These are phyloP conservation scores for Gossypium thurberi DNA, from an alignment of 345 rosid genomes.

Conservation along the genomic window DNA sequence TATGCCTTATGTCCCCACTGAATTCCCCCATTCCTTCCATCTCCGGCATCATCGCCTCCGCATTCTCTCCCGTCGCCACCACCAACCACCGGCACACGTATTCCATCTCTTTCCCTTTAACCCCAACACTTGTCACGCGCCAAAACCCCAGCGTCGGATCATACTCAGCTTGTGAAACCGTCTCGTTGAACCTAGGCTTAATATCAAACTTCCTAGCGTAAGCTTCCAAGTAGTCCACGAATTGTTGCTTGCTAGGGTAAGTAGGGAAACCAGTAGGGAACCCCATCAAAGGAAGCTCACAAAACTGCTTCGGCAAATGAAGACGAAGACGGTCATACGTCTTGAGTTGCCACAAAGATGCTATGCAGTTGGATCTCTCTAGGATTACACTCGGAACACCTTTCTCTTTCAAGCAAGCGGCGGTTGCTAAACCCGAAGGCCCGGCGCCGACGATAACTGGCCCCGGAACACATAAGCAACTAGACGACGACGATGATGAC, in stretches of 20 bases:
- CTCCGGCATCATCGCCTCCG: conserved; percentile 64
- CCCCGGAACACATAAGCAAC: conserved; percentile 19
- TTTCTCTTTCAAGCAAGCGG: conserved; percentile 41
- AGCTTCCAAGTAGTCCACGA: conserved; percentile 43
- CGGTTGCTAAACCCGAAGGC: conserved; percentile 52
- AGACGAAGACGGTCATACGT: conserved; percentile 59
- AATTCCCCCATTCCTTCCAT: conserved; percentile 63
- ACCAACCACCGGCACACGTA: conserved; percentile 66
- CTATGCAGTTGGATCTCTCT: conserved; percentile 52
- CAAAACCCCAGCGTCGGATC: conserved; percentile 30
- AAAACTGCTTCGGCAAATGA: conserved; percentile 60
- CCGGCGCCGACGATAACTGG: conserved; percentile 59
- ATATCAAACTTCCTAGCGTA: conserved; percentile 31
- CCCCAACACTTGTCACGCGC: conserved; percentile 35
- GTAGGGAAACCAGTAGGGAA: conserved; percentile 39
- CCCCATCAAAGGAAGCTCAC: conserved; percentile 54
- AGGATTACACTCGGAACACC: conserved; percentile 37
- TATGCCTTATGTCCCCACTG: conserved; percentile 50
- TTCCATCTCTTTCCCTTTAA: conserved; percentile 27
- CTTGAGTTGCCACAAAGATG: conserved; percentile 58
- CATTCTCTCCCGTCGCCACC: conserved; percentile 96
- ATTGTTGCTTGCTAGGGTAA: conserved; percentile 54
- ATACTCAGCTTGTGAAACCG: conserved; percentile 35
- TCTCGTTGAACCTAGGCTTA: conserved; percentile 37
- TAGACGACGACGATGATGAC: background rate